Conservation (phyloP, 176 grass and related monocot genomes). For the Zea mays region Zm-B73-REFERENCE-NAM-5.0 NC_050099.1:236126001-236126500, state of each 20-base stretch:
- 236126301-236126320: background rate
- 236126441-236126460: slow-evolving; percentile 5
- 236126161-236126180: slow-evolving; percentile 24
- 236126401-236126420: background rate
- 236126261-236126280: background rate
- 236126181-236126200: slow-evolving; percentile 16
- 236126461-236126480: background rate
- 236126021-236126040: slow-evolving; percentile 80
- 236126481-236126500: background rate
- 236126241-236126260: background rate
- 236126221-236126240: background rate
- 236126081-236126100: slow-evolving; percentile 46
- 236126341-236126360: background rate
- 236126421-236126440: background rate
- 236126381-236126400: background rate
- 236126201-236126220: background rate
- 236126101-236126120: slow-evolving; percentile 53
- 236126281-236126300: slow-evolving; percentile 1
- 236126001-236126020: slow-evolving; percentile 87
- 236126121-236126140: slow-evolving; percentile 34
- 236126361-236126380: background rate
- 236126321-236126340: background rate
- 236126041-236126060: slow-evolving; percentile 59
- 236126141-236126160: slow-evolving; percentile 27
- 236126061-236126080: slow-evolving; percentile 40